Conservation (phyloP, 306 rosid genomes). For the Cajanus cajan region DNA sequence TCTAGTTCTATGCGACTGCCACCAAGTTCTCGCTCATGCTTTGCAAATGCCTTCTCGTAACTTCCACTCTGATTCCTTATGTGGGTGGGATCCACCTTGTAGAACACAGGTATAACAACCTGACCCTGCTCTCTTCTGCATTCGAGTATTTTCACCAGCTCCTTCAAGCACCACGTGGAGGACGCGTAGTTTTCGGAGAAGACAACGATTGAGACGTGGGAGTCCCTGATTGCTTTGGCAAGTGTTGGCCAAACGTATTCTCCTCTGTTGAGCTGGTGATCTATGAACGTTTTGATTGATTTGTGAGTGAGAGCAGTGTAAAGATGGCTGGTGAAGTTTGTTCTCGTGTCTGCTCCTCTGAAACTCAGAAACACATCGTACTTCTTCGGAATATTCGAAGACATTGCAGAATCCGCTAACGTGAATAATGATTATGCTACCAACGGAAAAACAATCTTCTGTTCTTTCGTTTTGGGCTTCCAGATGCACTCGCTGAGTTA, state of each 20-base stretch:
- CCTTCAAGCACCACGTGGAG: slow-evolving; percentile 35
- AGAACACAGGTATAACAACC: slow-evolving; percentile 29
- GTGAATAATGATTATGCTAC: too few relatives aligned
- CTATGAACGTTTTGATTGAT: slow-evolving; percentile 1
- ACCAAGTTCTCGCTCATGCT: neutral
- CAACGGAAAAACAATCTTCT: too few relatives aligned
- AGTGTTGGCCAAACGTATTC: slow-evolving; percentile 17
- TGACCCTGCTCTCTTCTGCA: slow-evolving; percentile 10
- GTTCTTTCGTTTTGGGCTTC: too few relatives aligned
- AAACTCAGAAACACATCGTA: slow-evolving; percentile 35
- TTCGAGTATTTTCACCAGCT: slow-evolving; percentile 6
- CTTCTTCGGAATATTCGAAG: neutral
- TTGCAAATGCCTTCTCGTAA: neutral
- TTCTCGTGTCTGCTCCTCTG: slow-evolving; percentile 35
- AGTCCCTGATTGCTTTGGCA: slow-evolving; percentile 15
- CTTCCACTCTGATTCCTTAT: neutral
- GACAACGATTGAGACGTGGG: slow-evolving; percentile 4
- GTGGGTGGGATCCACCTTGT: neutral
- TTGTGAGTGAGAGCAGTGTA: neutral
- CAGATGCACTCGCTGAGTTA: too few relatives aligned
- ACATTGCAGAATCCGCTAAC: too few relatives aligned
- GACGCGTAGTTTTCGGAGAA: slow-evolving; percentile 25
- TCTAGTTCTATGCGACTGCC: too few relatives aligned
- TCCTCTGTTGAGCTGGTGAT: neutral
- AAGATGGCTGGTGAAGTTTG: slow-evolving; percentile 15